phyloP scores from a whole-genome alignment of 805 yeast genomes.

The Pichia nakasei region DNA sequence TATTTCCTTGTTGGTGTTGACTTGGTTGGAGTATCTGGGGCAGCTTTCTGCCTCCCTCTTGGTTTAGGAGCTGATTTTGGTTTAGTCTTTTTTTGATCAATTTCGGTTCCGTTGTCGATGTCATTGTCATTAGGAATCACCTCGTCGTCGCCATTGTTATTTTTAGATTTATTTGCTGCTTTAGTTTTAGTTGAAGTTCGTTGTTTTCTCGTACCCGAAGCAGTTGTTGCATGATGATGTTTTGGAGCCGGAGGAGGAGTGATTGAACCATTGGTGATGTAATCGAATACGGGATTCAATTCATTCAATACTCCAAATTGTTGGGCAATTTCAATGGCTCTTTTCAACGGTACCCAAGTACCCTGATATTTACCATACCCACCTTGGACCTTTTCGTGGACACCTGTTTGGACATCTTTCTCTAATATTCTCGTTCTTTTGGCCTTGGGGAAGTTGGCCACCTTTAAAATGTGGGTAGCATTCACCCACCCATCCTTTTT shows the following conservation, averaged over 20 bases:
- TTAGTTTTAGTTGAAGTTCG: constrained; percentile 5
- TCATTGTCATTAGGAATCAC: neutral
- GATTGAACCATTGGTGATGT: constrained; percentile 38
- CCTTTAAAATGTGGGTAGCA: constrained; percentile 91
- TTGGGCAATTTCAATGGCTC: constrained; percentile 61
- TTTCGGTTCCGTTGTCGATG: neutral
- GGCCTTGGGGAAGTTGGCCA: constrained; percentile 91
- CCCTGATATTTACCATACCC: constrained; percentile 97
- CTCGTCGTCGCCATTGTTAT: neutral
- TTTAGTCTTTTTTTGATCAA: neutral
- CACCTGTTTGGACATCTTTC: constrained; percentile 83
- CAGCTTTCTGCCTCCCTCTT: neutral
- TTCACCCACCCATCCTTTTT: constrained; percentile 77
- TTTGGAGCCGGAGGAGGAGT: constrained; percentile 57
- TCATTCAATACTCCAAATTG: constrained; percentile 56
- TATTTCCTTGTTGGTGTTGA: neutral
- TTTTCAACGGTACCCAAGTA: constrained; percentile 85
- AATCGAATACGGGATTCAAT: constrained; percentile 60
- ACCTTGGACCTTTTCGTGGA: constrained; percentile 92
- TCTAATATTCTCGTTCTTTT: constrained; percentile 87
- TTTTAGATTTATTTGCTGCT: neutral
- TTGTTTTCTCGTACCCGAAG: constrained; percentile 25
- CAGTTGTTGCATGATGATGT: constrained; percentile 55
- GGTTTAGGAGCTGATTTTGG: neutral
- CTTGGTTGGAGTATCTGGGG: constrained; percentile 6